Base-by-base conservation (phyloP, 2,329 filamentous ascomycete genomes). In the Botryotinia calthae region DNA sequence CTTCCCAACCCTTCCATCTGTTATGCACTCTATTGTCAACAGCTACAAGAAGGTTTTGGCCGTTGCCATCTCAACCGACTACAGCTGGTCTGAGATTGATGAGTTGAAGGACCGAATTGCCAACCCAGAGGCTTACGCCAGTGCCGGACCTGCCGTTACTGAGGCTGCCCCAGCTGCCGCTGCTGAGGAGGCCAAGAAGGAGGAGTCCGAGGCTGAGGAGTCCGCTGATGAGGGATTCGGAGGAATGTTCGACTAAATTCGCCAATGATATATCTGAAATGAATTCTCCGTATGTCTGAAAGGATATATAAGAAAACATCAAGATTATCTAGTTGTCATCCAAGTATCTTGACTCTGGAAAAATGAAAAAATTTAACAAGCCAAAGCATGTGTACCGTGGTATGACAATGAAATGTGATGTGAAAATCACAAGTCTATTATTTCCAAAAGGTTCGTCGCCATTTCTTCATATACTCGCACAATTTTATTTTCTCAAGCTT, bases 81-180 rank as follows among this genome's bases (percentile, higher is more conserved):
- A 91, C 89, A 91, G 90, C 86, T 99, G 96, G 95, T 91, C 95
- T 81, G 94, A 93, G 85, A 97, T 99, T 82, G 91, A 97, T 82
- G 89, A 97, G 86, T 92, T 99, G 87, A 99, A 99, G 93, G 96
- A 99, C 87, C 94, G 96, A 84, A 98, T 99, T 82, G 94, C 94
- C 86, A 98, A 99, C 90, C 97, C 97, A 80, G 96, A 99, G 72
- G 94, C 94, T 72, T 99, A 98, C 84, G 96, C 95, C 77, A 84
- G 93, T 66, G 87, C 95, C 78, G 94, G 92, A 78, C 94, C 95
- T 73, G 89, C 83, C 77, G 91, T 90, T 73, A 87, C 89, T 72
- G 85, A 85, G 70, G 82, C 84, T 65, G 83, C 84, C 74, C 85
- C 84, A 76, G 84, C 83, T 72, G 87, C 85, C 71, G 85, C 84